Conservation (phyloP, 2,329 filamentous ascomycete genomes). For the Aspergillus sp. region DNA sequence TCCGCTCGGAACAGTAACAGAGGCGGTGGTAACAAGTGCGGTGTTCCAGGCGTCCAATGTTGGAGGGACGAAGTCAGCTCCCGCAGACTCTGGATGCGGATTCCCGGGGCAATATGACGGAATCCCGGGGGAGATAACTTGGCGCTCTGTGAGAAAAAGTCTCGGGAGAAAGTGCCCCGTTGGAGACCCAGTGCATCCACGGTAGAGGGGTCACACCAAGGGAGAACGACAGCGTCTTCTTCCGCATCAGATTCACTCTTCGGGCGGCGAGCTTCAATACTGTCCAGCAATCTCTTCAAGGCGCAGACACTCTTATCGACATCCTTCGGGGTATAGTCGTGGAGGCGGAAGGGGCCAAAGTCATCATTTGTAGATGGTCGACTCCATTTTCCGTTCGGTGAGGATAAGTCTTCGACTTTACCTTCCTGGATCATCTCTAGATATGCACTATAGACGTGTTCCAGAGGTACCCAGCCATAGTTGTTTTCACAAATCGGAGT, state of each 20-base stretch:
- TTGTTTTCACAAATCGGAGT: background rate
- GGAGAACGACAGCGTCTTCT: background rate
- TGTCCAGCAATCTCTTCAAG: background rate
- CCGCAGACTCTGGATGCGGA: slow-evolving; percentile 4
- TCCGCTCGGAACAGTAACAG: background rate
- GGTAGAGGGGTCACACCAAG: background rate
- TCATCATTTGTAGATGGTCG: background rate
- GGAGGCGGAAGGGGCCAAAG: background rate
- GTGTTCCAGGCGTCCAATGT: background rate
- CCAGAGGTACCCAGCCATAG: slow-evolving; percentile 6
- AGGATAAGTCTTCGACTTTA: background rate
- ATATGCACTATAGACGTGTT: slow-evolving; percentile 8
- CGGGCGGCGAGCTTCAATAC: background rate
- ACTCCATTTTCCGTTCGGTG: background rate
- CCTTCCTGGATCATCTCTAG: slow-evolving; percentile 7
- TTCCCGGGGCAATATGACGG: slow-evolving; percentile 7
- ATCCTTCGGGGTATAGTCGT: background rate
- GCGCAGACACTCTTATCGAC: background rate
- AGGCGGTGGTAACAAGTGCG: background rate
- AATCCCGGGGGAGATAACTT: background rate
- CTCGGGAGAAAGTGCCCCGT: slow-evolving; percentile 3
- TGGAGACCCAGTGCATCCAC: background rate
- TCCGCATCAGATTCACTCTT: background rate
- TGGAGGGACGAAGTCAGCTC: background rate
- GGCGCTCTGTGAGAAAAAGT: background rate